A percentile compares a stretch with the other conserved stretches of the same genome.
Conservation (phyloP, 305 asterid species). For the Fraxinus xanthoxyloides region DNA sequence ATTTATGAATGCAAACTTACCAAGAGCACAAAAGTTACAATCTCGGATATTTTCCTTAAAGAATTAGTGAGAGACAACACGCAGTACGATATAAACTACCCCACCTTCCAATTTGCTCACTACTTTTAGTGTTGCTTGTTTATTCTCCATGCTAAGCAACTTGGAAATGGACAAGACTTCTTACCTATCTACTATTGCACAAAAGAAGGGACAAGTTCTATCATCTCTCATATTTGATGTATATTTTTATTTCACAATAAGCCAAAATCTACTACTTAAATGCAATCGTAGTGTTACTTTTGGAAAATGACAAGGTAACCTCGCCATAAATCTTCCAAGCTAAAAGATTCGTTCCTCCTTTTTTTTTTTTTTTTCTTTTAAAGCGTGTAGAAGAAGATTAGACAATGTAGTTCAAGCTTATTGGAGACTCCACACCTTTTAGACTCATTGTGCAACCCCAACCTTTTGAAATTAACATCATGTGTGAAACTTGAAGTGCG, state of each 20-base stretch:
- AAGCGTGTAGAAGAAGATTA: too few species aligned
- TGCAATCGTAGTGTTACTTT: not conserved
- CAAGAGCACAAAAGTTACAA: not conserved
- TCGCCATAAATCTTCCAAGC: not conserved
- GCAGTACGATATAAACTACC: not conserved
- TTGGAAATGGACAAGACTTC: not conserved
- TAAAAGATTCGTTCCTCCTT: not conserved
- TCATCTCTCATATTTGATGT: not conserved
- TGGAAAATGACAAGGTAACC: not conserved
- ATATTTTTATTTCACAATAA: not conserved
- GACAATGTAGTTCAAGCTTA: not conserved
- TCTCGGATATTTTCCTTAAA: not conserved
- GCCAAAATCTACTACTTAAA: not conserved
- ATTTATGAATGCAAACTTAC: not conserved
- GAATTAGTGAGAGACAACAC: not conserved
- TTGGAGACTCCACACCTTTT: too few species aligned
- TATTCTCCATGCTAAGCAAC: not conserved
- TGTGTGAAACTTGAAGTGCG: too few species aligned
- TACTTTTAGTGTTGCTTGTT: not conserved
- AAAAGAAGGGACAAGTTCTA: not conserved
- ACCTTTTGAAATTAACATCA: too few species aligned
- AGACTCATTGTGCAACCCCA: too few species aligned
- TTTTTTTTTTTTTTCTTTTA: not conserved
- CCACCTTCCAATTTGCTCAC: not conserved
- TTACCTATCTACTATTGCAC: not conserved